Evolutionary conservation across 2,329 filamentous ascomycete genomes (phyloP).

Genomic region (Fusarium brevicatenulatum): DNA sequence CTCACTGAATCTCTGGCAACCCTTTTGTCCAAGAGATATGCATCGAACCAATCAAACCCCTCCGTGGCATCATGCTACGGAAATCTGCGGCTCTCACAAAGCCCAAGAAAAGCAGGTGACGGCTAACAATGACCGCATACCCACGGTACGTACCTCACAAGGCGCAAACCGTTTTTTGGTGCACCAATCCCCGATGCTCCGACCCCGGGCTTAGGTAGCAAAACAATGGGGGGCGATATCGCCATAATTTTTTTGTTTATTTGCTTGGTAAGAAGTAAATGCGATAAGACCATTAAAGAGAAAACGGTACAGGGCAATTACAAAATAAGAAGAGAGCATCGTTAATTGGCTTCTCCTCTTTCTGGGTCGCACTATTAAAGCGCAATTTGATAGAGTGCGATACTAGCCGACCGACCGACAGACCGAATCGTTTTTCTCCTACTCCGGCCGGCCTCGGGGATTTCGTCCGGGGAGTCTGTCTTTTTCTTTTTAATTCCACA

Average conservation of each 20-base stretch:
- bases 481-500: constrained; percentile 16
- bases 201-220: constrained; percentile 30
- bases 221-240: constrained; percentile 26
- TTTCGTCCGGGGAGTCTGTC: constrained; percentile 18
- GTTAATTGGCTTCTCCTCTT: background rate
- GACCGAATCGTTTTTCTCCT: constrained; percentile 26
- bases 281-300: background rate
- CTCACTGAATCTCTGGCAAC: constrained; percentile 8
- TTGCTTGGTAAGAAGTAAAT: constrained; percentile 13
- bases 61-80: constrained; percentile 39
- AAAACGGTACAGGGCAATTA: background rate
- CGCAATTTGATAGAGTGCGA: constrained; percentile 24
- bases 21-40: constrained; percentile 13
- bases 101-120: background rate
- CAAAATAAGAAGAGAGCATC: background rate
- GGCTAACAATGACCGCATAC: constrained; percentile 24
- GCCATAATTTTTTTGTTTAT: constrained; percentile 7
- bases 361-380: constrained; percentile 1
- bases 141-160: constrained; percentile 10
- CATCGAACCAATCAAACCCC: constrained; percentile 29
- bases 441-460: constrained; percentile 37
- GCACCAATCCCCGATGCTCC: constrained; percentile 37
- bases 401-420: constrained; percentile 42
- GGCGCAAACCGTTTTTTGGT: background rate
- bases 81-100: constrained; percentile 39